These are phyloP conservation scores for Sorghum bicolor DNA, from an alignment of 176 grass and related monocot species.

Conservation along the genomic window Sorghum_bicolor_NCBIv3 NC_012878.2:58673001-58673500, in stretches of 20 bases:
- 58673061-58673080: constrained; percentile 53
- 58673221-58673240: constrained; percentile 41
- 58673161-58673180: constrained; percentile 44
- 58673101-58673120: constrained; percentile 91
- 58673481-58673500: not conserved
- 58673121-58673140: constrained; percentile 82
- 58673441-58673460: not conserved
- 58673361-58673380: not conserved
- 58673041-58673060: constrained; percentile 98
- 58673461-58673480: not conserved
- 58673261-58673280: constrained; percentile 43
- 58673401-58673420: not conserved
- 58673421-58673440: not conserved
- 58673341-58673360: not conserved
- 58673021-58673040: constrained; percentile 94
- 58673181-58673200: constrained; percentile 75
- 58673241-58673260: constrained; percentile 40
- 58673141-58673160: constrained; percentile 59
- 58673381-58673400: not conserved
- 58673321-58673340: not conserved
- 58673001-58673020: constrained; percentile 92
- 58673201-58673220: constrained; percentile 7
- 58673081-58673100: constrained; percentile 60
- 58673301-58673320: constrained; percentile 15
- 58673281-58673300: not conserved